Base-by-base conservation (phyloP, 2,329 filamentous ascomycete species). In the Fusarium siculi region DNA sequence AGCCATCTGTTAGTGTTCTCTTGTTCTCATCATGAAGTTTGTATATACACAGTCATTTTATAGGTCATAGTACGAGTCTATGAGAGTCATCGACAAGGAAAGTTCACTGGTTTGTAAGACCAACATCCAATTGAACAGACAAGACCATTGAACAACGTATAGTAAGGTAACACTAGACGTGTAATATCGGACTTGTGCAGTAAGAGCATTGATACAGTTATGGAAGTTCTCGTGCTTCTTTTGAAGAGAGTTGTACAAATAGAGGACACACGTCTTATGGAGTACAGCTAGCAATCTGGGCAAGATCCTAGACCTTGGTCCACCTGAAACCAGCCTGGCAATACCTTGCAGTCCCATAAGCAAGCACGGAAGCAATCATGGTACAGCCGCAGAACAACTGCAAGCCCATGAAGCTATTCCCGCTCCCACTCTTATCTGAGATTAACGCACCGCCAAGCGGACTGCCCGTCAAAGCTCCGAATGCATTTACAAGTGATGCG, bases 401-500 rank as follows among this genome's bases (percentile, higher is more conserved):
- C 30, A 64, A 9, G 0, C 44, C 57, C 18, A 64, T 7, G 5
- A 64, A 64, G 3, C 37, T 39, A 39, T 64, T 52, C 1, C 44
- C 37, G 1, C 16, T 7, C 1, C 25, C 52, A 1, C 21, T 46
- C 4, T 40, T 34, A 5, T 62, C 55, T 0, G 37, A 25, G 2
- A 64, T 64, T 4, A 64, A 44, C 1, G 57, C 32, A 15, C 61
- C 61, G 0, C 61, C 61, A 7, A 64, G 30, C 0, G 61, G 61
- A 62, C 61, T 64, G 0, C 61, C 57, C 4, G 57, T 64, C 19
- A 63, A 43, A 2, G 61, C 61, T 0, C 57, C 57, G 5, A 64
- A 52, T 0, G 44, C 39, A 23, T 64, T 64, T 0, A 62, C 15
- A 0, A 64, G n/a, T 0, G 56, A n/a, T 0, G 61, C 37, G 7